Percentiles rank a stretch among this genome's conserved stretches.
Conservation (phyloP, 2,329 filamentous ascomycete species). For the Clonostachys rhizophaga region DNA sequence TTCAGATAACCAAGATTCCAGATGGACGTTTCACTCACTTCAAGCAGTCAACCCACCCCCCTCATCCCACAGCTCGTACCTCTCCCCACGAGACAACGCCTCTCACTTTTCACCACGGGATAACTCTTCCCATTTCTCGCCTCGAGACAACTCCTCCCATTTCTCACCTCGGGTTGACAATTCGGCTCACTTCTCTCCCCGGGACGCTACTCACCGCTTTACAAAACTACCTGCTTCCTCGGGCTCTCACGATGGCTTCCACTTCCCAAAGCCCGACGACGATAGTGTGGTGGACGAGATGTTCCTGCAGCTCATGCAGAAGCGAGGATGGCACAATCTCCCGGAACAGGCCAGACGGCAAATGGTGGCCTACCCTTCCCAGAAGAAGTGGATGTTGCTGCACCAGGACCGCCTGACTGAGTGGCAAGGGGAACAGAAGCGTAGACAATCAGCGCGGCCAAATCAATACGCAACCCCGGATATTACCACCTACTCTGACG, state of each 20-base stretch:
- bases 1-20: slow-evolving; percentile 33
- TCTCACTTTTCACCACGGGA: too few species aligned
- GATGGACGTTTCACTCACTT: slow-evolving; percentile 17
- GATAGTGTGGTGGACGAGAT: slow-evolving; percentile 84
- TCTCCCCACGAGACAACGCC: slow-evolving; percentile 16
- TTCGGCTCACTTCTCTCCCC: slow-evolving; percentile 30
- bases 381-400: slow-evolving; percentile 96
- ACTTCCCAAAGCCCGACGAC: slow-evolving; percentile 70
- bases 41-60: slow-evolving; percentile 46
- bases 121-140: too few species aligned
- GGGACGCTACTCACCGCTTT: slow-evolving; percentile 50
- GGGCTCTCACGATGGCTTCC: slow-evolving; percentile 41
- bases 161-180: too few species aligned
- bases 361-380: slow-evolving; percentile 91
- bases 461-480: slow-evolving; percentile 66
- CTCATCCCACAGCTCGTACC: slow-evolving; percentile 51
- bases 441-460: slow-evolving; percentile 68
- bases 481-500: slow-evolving; percentile 75
- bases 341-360: slow-evolving; percentile 91
- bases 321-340: slow-evolving; percentile 94
- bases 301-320: slow-evolving; percentile 93
- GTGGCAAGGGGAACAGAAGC: slow-evolving; percentile 90
- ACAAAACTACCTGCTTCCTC: slow-evolving; percentile 42
- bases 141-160: too few species aligned
- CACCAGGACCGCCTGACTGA: slow-evolving; percentile 93